phyloP scores from a whole-genome alignment of 495 filamentous ascomycete species.

The Hyaloscypha finlandica region DNA sequence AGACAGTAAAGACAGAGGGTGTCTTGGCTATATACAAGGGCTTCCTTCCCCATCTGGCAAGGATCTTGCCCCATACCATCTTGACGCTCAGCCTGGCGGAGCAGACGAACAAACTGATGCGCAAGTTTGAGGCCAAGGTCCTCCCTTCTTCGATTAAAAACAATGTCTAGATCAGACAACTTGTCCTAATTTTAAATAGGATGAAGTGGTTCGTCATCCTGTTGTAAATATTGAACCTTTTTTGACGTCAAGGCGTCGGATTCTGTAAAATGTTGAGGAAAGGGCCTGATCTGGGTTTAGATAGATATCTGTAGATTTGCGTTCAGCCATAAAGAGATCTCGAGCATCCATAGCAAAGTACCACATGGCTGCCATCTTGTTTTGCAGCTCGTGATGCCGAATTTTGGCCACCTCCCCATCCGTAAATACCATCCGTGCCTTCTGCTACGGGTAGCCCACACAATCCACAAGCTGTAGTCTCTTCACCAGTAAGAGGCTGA shows the following conservation, averaged over 20 bases:
- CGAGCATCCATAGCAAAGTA: conserved; percentile 62
- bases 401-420: conserved; percentile 43
- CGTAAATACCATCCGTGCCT: conserved; percentile 38
- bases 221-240: conserved; percentile 27
- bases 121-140: conserved; percentile 71
- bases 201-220: conserved; percentile 21
- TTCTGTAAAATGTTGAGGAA: neutral
- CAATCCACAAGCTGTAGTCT: conserved; percentile 42
- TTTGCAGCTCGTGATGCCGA: conserved; percentile 23
- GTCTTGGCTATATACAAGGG: conserved; percentile 96
- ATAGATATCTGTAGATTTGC: neutral
- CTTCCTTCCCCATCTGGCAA: conserved; percentile 90
- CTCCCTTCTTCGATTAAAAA: conserved; percentile 38
- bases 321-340: conserved; percentile 41
- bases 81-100: conserved; percentile 91
- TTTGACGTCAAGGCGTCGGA: conserved; percentile 22
- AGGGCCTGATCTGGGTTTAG: neutral
- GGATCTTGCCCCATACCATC: conserved; percentile 94
- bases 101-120: conserved; percentile 92
- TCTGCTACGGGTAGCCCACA: conserved; percentile 50
- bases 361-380: conserved; percentile 13
- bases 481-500: conserved; percentile 34
- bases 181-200: neutral
- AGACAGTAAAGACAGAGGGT: conserved; percentile 91
- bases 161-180: conserved; percentile 15